Evolutionary conservation across 2,329 filamentous ascomycete species (phyloP).

Genomic region (Venturia carpophila): DNA sequence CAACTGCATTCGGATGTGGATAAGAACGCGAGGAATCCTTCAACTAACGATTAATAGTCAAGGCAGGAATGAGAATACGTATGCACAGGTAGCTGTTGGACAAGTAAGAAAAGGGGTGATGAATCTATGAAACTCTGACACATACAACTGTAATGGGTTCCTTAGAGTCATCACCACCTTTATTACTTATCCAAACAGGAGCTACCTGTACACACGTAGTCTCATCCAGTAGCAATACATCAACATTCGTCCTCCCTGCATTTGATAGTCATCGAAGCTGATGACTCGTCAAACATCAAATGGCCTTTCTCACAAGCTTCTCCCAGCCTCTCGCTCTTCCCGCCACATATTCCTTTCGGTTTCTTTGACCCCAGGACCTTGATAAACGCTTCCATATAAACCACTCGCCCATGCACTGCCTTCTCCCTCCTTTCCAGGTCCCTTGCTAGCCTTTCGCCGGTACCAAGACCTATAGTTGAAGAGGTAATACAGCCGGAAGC

Average conservation of each 20-base stretch:
- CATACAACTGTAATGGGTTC: no score
- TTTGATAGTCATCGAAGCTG: neutral
- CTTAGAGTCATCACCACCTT: no score
- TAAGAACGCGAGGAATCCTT: neutral
- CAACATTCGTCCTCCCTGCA: neutral
- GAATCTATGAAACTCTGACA: no score
- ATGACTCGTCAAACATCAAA: neutral
- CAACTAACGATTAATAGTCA: no score
- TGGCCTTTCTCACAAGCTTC: neutral
- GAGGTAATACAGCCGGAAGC: conserved; percentile 55
- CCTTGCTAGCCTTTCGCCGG: conserved; percentile 32
- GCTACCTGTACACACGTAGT: no score
- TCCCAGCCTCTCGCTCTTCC: conserved; percentile 35
- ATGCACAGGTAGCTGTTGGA: no score
- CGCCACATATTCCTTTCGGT: conserved; percentile 49
- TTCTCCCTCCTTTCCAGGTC: conserved; percentile 33
- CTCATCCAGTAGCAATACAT: no score
- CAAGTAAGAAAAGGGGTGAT: no score
- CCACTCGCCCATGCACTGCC: conserved; percentile 51
- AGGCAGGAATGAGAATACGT: no score
- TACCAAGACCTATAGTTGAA: conserved; percentile 57
- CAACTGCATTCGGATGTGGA: neutral
- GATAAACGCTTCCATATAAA: conserved; percentile 51
- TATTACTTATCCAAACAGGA: no score
- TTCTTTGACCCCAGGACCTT: conserved; percentile 48